Conservation (phyloP, 345 rosid species). For the Euphorbia lathyris region DNA sequence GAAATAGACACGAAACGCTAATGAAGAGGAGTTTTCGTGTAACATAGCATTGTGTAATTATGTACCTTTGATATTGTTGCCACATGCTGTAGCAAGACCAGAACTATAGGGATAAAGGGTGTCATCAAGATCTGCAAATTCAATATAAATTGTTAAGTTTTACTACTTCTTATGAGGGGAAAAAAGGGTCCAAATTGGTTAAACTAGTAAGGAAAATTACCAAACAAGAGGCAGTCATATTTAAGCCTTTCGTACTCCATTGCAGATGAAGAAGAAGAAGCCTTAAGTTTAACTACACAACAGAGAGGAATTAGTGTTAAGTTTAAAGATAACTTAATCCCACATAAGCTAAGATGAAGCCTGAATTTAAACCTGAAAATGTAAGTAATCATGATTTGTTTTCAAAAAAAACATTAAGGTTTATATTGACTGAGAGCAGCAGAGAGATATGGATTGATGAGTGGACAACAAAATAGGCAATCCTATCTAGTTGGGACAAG, state of each 20-base stretch:
- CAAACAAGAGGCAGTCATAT: constrained; percentile 32
- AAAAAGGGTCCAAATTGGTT: background rate
- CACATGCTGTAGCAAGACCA: constrained; percentile 30
- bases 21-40: too few species aligned
- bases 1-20: too few species aligned
- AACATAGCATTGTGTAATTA: too few species aligned
- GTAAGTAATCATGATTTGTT: constrained; percentile 15
- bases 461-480: constrained; percentile 18
- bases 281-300: constrained; percentile 34
- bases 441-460: constrained; percentile 24
- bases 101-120: constrained; percentile 32
- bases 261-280: constrained; percentile 13
- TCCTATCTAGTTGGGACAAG: constrained; percentile 20
- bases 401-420: background rate
- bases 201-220: constrained; percentile 10
- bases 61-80: constrained; percentile 29
- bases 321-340: constrained; percentile 19
- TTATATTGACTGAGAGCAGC: constrained; percentile 20
- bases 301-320: constrained; percentile 17
- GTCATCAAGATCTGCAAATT: constrained; percentile 31
- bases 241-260: constrained; percentile 32
- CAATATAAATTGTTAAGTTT: background rate
- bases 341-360: constrained; percentile 17
- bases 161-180: background rate
- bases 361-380: constrained; percentile 23